These are phyloP conservation scores for Emmonsia crescens DNA, from an alignment of 2,329 filamentous ascomycete species.

Conservation along the genomic window DNA sequence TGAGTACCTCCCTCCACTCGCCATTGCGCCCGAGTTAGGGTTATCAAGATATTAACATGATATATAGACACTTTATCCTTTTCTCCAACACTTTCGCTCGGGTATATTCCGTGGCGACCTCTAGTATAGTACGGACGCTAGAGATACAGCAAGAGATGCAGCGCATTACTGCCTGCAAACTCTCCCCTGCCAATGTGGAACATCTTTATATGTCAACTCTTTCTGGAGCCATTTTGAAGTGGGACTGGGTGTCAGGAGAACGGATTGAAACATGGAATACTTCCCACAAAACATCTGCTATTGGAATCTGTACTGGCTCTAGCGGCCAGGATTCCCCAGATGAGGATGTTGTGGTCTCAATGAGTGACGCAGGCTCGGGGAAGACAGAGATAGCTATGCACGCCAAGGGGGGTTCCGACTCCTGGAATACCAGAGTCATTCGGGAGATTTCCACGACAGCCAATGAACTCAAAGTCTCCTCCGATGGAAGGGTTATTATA, in stretches of 20 bases:
- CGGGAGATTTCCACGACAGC: constrained; percentile 23
- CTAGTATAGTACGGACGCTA: constrained; percentile 66
- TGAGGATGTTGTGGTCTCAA: constrained; percentile 29
- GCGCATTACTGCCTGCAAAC: constrained; percentile 40
- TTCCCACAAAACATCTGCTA: constrained; percentile 25
- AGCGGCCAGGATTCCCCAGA: constrained; percentile 15
- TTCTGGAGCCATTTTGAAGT: constrained; percentile 42
- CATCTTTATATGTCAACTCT: constrained; percentile 44
- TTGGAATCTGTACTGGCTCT: constrained; percentile 15
- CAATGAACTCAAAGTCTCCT: constrained; percentile 21
- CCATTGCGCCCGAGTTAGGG: too few species aligned
- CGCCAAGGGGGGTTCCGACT: not conserved
- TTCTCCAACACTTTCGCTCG: constrained; percentile 65
- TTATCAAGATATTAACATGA: not conserved
- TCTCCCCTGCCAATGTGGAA: constrained; percentile 42
- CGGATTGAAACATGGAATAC: constrained; percentile 36
- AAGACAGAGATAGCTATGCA: constrained; percentile 20
- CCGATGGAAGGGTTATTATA: constrained; percentile 26
- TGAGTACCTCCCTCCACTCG: not conserved
- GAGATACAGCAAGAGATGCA: constrained; percentile 39
- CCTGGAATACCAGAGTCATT: constrained; percentile 17
- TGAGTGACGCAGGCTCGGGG: constrained; percentile 30
- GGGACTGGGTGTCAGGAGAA: constrained; percentile 46
- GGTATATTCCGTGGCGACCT: constrained; percentile 71
- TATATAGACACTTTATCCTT: constrained; percentile 58